Percentiles rank a stretch among this genome's conserved stretches.
phyloP scores from a whole-genome alignment of 768 basidiomycete species.

The Suillus cothurnatus region DNA sequence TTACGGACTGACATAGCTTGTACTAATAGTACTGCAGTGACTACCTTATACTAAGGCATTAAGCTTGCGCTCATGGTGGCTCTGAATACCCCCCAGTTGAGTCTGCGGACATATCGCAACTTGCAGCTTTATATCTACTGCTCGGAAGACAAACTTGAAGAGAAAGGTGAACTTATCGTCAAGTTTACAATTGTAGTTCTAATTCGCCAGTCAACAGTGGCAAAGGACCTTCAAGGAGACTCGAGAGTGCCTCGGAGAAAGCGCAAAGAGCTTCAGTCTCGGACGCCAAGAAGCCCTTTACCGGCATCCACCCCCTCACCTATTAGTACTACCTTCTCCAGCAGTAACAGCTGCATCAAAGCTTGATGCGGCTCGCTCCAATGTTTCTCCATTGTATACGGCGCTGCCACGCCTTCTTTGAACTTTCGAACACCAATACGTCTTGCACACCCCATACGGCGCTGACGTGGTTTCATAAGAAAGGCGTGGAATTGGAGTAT shows the following conservation, averaged over 20 bases:
- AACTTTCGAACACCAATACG: too few relatives aligned
- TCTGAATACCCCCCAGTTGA: too few relatives aligned
- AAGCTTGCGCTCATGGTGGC: too few relatives aligned
- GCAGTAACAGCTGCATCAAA: constrained; percentile 24
- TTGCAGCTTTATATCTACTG: constrained; percentile 67
- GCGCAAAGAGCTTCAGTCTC: constrained; percentile 6
- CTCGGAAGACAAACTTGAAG: constrained; percentile 57
- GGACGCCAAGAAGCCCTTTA: constrained; percentile 6
- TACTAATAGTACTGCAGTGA: too few relatives aligned
- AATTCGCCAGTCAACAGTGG: constrained; percentile 2
- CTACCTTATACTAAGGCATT: too few relatives aligned
- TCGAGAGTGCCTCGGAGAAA: constrained; percentile 15
- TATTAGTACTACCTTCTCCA: constrained; percentile 5
- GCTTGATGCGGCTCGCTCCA: constrained; percentile 44
- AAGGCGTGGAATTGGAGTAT: neutral
- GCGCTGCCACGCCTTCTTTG: too few relatives aligned
- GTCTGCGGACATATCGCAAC: too few relatives aligned
- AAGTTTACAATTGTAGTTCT: constrained; percentile 3
- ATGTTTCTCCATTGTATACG: too few relatives aligned
- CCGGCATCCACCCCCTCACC: constrained; percentile 8
- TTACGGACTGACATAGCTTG: too few relatives aligned
- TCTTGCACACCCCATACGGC: too few relatives aligned
- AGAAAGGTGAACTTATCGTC: constrained; percentile 35
- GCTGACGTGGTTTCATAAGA: neutral
- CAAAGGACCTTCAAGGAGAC: constrained; percentile 14